Evolutionary conservation across 129 eudicot species (phyloP).

Genomic region (Deinandra increscens): DNA sequence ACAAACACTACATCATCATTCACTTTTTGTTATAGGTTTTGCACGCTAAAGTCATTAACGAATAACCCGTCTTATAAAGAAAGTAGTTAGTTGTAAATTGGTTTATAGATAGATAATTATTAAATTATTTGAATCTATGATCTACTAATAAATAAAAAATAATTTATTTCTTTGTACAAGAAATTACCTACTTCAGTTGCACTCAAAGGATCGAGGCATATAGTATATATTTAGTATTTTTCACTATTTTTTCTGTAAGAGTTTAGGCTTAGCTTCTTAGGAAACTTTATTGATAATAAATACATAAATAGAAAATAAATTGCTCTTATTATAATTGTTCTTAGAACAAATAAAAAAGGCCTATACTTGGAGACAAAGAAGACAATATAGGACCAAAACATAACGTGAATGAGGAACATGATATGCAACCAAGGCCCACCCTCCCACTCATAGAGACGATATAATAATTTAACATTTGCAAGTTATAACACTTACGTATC

Average conservation of each 20-base stretch:
- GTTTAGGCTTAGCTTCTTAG: too few relatives aligned
- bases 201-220: too few relatives aligned
- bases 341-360: background rate
- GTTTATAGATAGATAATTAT: background rate
- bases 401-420: conserved; percentile 6
- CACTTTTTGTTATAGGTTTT: background rate
- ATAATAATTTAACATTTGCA: background rate
- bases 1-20: background rate
- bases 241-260: too few relatives aligned
- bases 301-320: conserved; percentile 1
- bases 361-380: background rate
- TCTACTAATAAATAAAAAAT: background rate
- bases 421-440: conserved; percentile 6
- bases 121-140: background rate
- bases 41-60: too few relatives aligned
- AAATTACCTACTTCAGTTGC: too few relatives aligned
- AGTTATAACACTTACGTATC: too few relatives aligned
- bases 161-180: background rate
- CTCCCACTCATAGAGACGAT: background rate
- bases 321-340: background rate
- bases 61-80: background rate
- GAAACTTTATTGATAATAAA: background rate
- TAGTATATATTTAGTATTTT: too few relatives aligned
- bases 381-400: conserved; percentile 6
- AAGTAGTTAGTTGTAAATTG: background rate